Percentiles rank a stretch among this genome's conserved stretches.
Evolutionary conservation across 73 alveolate species (phyloP).

Genomic region (Blepharisma japonicum): DNA sequence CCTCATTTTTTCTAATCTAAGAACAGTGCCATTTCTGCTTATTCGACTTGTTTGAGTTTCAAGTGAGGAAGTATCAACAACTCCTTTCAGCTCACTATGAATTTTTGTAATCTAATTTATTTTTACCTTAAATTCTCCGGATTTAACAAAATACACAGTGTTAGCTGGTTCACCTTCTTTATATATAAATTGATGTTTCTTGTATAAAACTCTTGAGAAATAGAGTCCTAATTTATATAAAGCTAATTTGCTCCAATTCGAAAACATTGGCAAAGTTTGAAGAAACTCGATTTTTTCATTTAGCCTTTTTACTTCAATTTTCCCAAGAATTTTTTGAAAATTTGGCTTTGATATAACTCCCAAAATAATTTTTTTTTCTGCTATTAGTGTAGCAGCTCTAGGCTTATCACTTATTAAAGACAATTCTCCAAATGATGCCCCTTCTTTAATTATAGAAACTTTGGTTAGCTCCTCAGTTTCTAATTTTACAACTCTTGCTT

Average conservation of each 20-base stretch:
- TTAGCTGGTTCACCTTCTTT: constrained; percentile 5
- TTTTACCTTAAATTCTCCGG: constrained; percentile 28
- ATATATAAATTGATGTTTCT: constrained; percentile 15
- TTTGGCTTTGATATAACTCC: constrained; percentile 39
- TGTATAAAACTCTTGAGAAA: not conserved
- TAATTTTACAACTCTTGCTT: not conserved
- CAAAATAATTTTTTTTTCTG: constrained; percentile 39
- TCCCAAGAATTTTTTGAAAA: constrained; percentile 42
- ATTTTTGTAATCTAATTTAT: too few species aligned
- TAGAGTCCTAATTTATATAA: not conserved
- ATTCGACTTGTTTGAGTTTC: too few species aligned
- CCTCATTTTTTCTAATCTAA: too few species aligned
- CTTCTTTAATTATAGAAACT: constrained; percentile 26
- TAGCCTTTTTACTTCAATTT: not conserved
- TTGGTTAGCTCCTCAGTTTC: not conserved
- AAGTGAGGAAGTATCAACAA: too few species aligned
- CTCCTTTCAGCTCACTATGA: too few species aligned
- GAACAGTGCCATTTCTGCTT: too few species aligned
- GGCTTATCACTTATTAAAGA: constrained; percentile 58
- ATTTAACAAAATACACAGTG: not conserved
- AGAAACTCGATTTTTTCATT: constrained; percentile 29
- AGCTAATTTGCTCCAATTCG: not conserved
- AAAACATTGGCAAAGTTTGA: constrained; percentile 19
- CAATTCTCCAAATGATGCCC: constrained; percentile 61
- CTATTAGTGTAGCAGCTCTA: constrained; percentile 55